Percentiles rank a stretch among this genome's conserved stretches.
Evolutionary conservation across 2,329 filamentous ascomycete genomes (phyloP).

Genomic region (Aspergillus persii): DNA sequence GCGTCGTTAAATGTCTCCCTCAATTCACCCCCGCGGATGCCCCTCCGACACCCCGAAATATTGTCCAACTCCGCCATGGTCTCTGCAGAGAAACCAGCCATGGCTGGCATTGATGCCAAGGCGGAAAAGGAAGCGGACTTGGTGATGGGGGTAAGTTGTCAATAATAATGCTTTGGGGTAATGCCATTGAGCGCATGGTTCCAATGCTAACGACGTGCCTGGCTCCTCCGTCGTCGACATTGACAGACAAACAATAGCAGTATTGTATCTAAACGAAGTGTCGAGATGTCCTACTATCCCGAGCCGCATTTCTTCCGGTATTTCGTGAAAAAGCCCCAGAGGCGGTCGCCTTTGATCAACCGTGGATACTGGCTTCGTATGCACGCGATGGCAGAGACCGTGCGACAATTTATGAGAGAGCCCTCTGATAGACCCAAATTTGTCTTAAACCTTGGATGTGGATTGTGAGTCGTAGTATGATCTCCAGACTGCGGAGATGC

Average conservation of each 20-base stretch:
- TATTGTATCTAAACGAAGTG: slow-evolving; percentile 87
- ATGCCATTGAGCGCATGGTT: neutral
- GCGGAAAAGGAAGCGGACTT: slow-evolving; percentile 48
- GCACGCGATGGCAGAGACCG: slow-evolving; percentile 72
- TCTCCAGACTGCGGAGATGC: neutral
- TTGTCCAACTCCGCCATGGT: slow-evolving; percentile 12
- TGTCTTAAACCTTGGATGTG: slow-evolving; percentile 82
- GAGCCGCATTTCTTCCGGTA: slow-evolving; percentile 82
- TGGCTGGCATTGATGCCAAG: slow-evolving; percentile 24
- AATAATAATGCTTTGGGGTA: neutral
- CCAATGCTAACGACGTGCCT: neutral
- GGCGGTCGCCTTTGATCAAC: slow-evolving; percentile 85
- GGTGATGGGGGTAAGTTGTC: slow-evolving; percentile 52
- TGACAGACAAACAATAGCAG: slow-evolving; percentile 81
- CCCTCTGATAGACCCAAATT: slow-evolving; percentile 61
- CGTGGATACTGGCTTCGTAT: slow-evolving; percentile 85
- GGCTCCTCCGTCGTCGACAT: neutral
- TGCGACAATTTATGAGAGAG: slow-evolving; percentile 68
- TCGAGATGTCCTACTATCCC: slow-evolving; percentile 82
- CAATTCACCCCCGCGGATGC: neutral
- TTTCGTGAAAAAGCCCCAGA: slow-evolving; percentile 80
- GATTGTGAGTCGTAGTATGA: slow-evolving; percentile 65
- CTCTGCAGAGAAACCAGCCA: slow-evolving; percentile 14
- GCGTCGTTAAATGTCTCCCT: neutral
- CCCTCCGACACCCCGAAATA: neutral